Percentiles rank a stretch among this genome's conserved stretches.
Conservation (phyloP, 805 yeast species). For the Candida broadrunensis region DNA sequence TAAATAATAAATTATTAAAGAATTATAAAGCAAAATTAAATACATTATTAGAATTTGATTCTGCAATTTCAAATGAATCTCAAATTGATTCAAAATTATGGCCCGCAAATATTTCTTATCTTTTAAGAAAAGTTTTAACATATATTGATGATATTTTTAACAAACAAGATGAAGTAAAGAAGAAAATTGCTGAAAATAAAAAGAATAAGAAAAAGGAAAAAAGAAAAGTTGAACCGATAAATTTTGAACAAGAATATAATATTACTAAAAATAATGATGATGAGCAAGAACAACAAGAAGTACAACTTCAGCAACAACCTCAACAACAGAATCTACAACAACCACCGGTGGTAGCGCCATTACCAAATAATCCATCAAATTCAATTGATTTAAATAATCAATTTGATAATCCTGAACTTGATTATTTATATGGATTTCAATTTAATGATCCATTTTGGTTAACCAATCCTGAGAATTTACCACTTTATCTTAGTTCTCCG, state of each 20-base stretch:
- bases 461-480: constrained; percentile 47
- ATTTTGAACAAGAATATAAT: too few species aligned
- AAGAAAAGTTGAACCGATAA: too few species aligned
- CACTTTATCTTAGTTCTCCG: constrained; percentile 29
- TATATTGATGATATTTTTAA: constrained; percentile 23
- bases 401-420: constrained; percentile 16
- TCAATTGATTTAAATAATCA: constrained; percentile 1
- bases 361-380: neutral
- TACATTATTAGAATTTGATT: constrained; percentile 20
- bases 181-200: constrained; percentile 4
- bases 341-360: neutral
- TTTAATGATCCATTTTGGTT: constrained; percentile 52
- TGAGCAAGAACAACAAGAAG: neutral
- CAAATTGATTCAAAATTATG: constrained; percentile 22
- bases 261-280: too few species aligned
- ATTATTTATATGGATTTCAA: constrained; percentile 36
- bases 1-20: constrained; percentile 15
- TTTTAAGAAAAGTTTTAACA: constrained; percentile 27
- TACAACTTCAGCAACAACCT: too few species aligned
- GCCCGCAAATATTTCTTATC: constrained; percentile 31
- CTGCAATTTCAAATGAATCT: constrained; percentile 16
- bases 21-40: constrained; percentile 20
- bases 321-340: constrained; percentile 5
- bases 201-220: constrained; percentile 2
- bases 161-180: constrained; percentile 11